Percentiles rank a stretch among this genome's conserved stretches.
Conservation (phyloP, 805 yeast genomes). For the Lachancea cidri region DNA sequence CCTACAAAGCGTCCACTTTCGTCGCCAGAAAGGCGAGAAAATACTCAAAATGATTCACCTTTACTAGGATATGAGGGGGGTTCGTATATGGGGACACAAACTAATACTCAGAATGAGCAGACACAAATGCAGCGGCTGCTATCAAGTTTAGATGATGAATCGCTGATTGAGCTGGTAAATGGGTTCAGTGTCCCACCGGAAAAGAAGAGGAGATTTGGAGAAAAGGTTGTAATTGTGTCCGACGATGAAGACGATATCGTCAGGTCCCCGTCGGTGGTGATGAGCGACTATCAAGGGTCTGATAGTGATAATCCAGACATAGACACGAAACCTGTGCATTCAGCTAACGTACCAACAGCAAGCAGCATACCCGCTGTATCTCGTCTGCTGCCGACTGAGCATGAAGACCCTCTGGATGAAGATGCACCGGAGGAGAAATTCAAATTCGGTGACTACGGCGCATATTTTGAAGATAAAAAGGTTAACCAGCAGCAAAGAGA, state of each 20-base stretch:
- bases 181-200: not conserved
- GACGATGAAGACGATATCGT: not conserved
- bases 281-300: too few species aligned
- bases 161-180: slow-evolving; percentile 8
- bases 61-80: not conserved
- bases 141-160: slow-evolving; percentile 8
- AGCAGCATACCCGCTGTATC: too few species aligned
- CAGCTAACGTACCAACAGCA: too few species aligned
- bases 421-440: not conserved
- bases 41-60: not conserved
- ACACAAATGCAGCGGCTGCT: slow-evolving; percentile 5
- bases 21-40: not conserved
- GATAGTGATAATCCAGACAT: too few species aligned
- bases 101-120: not conserved
- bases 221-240: too few species aligned
- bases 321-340: too few species aligned
- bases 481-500: slow-evolving; percentile 23
- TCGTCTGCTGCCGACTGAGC: too few species aligned
- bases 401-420: not conserved
- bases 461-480: slow-evolving; percentile 23
- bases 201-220: too few species aligned
- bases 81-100: not conserved
- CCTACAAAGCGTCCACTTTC: not conserved
- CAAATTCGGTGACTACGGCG: slow-evolving; percentile 13
- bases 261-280: not conserved